Evolutionary conservation across 208 protist genomes (phyloP), one percentile per base, ranked within the genome.

Genomic region (Crithidia fasciculata): DNA sequence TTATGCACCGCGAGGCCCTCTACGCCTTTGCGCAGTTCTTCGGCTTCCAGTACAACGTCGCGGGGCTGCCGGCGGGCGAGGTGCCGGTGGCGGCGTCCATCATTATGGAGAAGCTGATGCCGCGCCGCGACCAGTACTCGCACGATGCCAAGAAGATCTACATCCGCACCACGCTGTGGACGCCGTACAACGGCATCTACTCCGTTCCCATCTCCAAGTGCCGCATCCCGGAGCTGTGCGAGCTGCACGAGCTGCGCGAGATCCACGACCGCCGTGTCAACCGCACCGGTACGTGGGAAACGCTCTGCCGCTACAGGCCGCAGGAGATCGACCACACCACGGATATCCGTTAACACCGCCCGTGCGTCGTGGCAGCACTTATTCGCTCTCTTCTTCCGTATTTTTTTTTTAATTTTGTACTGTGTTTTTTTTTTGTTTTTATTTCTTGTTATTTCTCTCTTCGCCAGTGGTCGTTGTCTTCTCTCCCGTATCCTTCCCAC

Each of bases 21-120:
- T 95, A 95, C 78, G 88, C 88, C 47, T 74, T 95, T 36, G 86
- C 83, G 55, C 81, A 92, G 70, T 95, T 95, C 85, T 95, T 92
- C 71, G 90, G 90, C 28, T 88, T 91, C 53, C 59, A 81, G 60
- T 95, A 85, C 74, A 80, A 81, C 54, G 80, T 93, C 16, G 76
- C 87, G 8, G 86, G 88, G 0, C 75, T 95, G 7, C 88, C 90
- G 15, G 63, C 53, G 12, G 88, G 86, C 8, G 90, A 95, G 76
- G 74, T 95, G 5, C 90, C 90, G 18, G 90, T 93, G 12, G 87
- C 88, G 8, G 72, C 79, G 7, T 80, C 90, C 28, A 56, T 95
- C 49, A 90, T 95, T 41, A 81, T 92, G n/a, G 90, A 95, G 70
- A 88, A 86, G 55, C 76, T 93, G 55, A 83, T 86, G 71, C 86